Conservation (phyloP, 163 green algal genomes). For the Scenedesmus sp. region DNA sequence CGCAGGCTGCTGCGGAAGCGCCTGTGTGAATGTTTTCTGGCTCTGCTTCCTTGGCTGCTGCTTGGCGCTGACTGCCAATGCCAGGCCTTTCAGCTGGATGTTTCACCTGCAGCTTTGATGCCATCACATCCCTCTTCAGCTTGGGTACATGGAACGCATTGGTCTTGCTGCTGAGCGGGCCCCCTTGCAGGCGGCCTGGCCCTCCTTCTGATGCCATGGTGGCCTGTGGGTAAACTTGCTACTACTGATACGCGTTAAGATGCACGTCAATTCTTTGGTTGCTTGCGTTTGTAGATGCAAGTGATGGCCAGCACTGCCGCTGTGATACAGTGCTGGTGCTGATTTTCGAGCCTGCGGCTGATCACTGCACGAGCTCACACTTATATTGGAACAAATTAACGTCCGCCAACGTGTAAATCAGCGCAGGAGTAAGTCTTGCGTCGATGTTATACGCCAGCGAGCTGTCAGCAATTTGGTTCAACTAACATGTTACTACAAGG, state of each 20-base stretch:
- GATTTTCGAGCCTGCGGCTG: not conserved
- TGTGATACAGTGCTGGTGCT: not conserved
- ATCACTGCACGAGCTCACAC: not conserved
- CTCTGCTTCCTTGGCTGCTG: not conserved
- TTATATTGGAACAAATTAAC: too few relatives aligned
- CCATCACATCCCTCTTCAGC: conserved; percentile 21
- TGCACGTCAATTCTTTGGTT: not conserved
- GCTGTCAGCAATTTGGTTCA: not conserved
- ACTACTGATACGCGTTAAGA: too few relatives aligned
- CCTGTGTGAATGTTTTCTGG: conserved; percentile 11
- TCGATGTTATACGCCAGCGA: not conserved
- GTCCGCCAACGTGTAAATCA: too few relatives aligned
- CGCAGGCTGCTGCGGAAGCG: not conserved
- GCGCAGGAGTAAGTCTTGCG: not conserved
- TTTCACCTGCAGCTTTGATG: not conserved
- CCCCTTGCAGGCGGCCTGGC: not conserved
- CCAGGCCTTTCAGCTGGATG: not conserved
- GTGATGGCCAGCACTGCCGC: not conserved
- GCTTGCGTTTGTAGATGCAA: not conserved
- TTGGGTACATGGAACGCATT: conserved; percentile 33
- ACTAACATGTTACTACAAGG: not conserved
- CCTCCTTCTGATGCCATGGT: conserved; percentile 1
- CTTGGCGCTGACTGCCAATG: not conserved
- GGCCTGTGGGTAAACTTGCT: not conserved
- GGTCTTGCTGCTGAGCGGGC: not conserved